Percentiles rank a stretch among this genome's conserved stretches.
Evolutionary conservation across 495 filamentous ascomycete genomes (phyloP).

Genomic region (Penicillium manginii): DNA sequence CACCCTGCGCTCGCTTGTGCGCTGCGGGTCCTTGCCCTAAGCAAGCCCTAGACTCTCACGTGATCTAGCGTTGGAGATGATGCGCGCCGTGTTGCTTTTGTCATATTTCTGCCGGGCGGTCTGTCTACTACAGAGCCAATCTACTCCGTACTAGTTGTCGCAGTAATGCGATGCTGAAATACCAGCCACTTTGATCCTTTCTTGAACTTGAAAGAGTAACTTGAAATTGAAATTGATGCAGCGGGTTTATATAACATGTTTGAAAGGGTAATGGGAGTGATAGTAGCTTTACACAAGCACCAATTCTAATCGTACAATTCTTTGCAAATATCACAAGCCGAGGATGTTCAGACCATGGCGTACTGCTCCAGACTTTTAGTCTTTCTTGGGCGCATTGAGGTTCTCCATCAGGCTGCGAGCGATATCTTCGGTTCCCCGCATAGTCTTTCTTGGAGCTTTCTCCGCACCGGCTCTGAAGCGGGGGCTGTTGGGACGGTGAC

Average conservation of each 20-base stretch:
- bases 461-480: slow-evolving; percentile 16
- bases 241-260: slow-evolving; percentile 39
- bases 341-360: slow-evolving; percentile 2
- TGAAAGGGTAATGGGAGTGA: slow-evolving; percentile 28
- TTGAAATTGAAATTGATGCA: slow-evolving; percentile 25
- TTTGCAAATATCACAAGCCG: slow-evolving; percentile 4
- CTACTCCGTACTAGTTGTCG: too few relatives aligned
- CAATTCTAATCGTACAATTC: slow-evolving; percentile 47
- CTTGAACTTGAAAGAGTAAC: too few relatives aligned
- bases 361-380: neutral
- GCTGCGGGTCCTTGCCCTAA: slow-evolving; percentile 36
- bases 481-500: slow-evolving; percentile 17
- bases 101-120: slow-evolving; percentile 13
- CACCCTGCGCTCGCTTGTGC: slow-evolving; percentile 32
- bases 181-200: too few relatives aligned
- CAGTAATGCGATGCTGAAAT: too few relatives aligned
- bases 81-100: too few relatives aligned
- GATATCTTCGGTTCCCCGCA: slow-evolving; percentile 35
- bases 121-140: too few relatives aligned
- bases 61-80: too few relatives aligned
- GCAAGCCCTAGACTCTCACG: slow-evolving; percentile 34
- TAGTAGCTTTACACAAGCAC: slow-evolving; percentile 38
- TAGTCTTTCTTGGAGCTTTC: slow-evolving; percentile 7
- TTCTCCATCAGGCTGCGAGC: slow-evolving; percentile 40
- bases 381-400: slow-evolving; percentile 11